Evolutionary conservation across 192 early-diverging fungal species (phyloP), one percentile per base, ranked within the genome.

Genomic region (Coemansia erecta): DNA sequence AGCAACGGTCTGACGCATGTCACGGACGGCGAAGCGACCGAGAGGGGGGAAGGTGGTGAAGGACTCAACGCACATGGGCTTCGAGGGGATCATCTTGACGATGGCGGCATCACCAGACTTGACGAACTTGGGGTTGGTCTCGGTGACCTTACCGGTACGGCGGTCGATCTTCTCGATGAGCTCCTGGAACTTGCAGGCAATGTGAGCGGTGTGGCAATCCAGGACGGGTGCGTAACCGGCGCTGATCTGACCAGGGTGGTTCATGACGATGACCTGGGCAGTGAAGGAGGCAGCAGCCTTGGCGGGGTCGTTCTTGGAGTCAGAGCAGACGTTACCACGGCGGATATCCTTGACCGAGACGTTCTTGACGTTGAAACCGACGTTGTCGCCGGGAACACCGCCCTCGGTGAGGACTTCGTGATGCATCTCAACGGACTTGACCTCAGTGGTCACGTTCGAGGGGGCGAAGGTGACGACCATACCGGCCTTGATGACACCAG

Each of bases 351-450:
- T 95, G 83, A 92, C 91, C 60, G 92, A 93, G 47, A 94, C 91
- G 89, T 92, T 93, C 92, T 94, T 97, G 85, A 95, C 87, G 90
- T 95, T 95, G 89, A 97, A 94, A 75, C 93, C 95, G 73, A 97
- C 92, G 88, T 95, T 94, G 89, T 97, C 95, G 65, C 95, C 95
- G 63, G 95, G 91, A 19, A 85, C 61, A 55, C 89, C 79, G 84
- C 90, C 92, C 84, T 95, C 86, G 59, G 70, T 69, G 68, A 95
- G 85, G 66, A 85, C 78, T 82, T 98, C 90, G 88, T 95, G 94
- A 85, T 98, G 95, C 94, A 95, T 98, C 83, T 95, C 93, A 63
- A 98, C 92, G 77, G 94, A 94, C 85, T 93, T 93, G 82, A 94
- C 94, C 81, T 94, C 92, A 85, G 93, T 92, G 76, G 89, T 81